Evolutionary conservation across 1,139 yeast species (phyloP), one percentile per base, ranked within the genome.

Genomic region (Candida freyschussii): DNA sequence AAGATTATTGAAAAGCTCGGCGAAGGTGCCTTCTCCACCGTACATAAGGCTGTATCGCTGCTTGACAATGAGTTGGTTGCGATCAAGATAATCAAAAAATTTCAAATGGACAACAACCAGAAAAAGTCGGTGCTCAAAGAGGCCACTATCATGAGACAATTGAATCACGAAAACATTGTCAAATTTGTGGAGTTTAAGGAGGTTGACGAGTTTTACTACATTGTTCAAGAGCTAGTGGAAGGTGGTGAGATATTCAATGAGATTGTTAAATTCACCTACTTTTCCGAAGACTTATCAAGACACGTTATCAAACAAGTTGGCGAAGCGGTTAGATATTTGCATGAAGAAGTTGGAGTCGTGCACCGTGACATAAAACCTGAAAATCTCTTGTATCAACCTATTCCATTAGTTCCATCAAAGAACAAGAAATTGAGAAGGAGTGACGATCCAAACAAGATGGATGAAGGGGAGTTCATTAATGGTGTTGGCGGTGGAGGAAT

Each of bases 181-280:
- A 69, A 69, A 43, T 72, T 91, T 46, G 60, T 79, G 37, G 84
- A 83, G 43, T 82, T 80, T 52, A 36, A 63, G 64, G 20, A 72
- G 75, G 53, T 46, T 18, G 47, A 42, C 2, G 39, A 45, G 32
- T 47, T 32, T 27, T 50, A 50, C 55, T 91, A 78, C 56, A 76
- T 91, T 36, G 68, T 91, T 7, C 76, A 89, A 47, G 98, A 93
- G 55, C 69, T 84, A 35, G 80, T 91, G 31, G 74, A 80, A 33
- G 98, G 98, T 13, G 98, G 98, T 17, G 98, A 93, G 60, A 77
- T 91, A 22, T 91, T 91, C 62, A 91, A 87, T 51, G 93, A 87
- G 57, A 87, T 91, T 50, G 95, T 91, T 24, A 81, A 86, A 47
- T 79, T 75, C 49, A 91, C 98, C 0, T 91, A 91, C 60, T 83